Base-by-base conservation (phyloP, 495 filamentous ascomycete genomes). In the Terfezia claveryi region DNA sequence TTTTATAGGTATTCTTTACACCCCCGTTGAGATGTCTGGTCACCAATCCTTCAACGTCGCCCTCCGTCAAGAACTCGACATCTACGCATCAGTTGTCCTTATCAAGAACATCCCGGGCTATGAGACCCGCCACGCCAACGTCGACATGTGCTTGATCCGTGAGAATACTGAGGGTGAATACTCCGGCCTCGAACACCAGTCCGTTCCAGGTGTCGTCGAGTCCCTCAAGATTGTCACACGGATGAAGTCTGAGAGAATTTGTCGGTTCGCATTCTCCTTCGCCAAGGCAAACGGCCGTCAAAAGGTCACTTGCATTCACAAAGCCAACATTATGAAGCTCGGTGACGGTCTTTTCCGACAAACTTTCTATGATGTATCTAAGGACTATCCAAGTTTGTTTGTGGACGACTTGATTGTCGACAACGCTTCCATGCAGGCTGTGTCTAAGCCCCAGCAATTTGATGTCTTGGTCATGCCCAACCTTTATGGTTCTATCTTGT, bases 401-500 rank as follows among this genome's bases (percentile, higher is more conserved):
- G 80, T 81, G 55, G 91, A 89, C 72, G 92, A 96, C 71, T 94
- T 96, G 89, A 96, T 98, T 68, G 92, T 98, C 63, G 91, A 98
- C 72, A 98, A 98, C 70, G 92, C 91, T 58, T 93, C 85, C 61
- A 96, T 98, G 91, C 92, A 98, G 73, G 88, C 85, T 70, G 91
- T 96, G 55, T 87, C 85, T 53, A 74, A 77, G 54, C 91, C 91
- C 57, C 91, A 98, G 74, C 91, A 98, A 71, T 96, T 96, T 66
- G 92, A 96, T 69, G 91, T 98, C 60, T 85, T 98, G 85, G 91
- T 98, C 67, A 98, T 98, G 91, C 91, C 91, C 56, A 98, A 98
- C 73, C 73, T 98, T 66, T 98, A 98, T 74, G 91, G 91, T 69
- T 92, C 92, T 61, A 98, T 98, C 64, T 74, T 98, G 56, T 96